Base-by-base conservation (phyloP, 169 alveolate species). In the Cryptosporidium tyzzeri region DNA sequence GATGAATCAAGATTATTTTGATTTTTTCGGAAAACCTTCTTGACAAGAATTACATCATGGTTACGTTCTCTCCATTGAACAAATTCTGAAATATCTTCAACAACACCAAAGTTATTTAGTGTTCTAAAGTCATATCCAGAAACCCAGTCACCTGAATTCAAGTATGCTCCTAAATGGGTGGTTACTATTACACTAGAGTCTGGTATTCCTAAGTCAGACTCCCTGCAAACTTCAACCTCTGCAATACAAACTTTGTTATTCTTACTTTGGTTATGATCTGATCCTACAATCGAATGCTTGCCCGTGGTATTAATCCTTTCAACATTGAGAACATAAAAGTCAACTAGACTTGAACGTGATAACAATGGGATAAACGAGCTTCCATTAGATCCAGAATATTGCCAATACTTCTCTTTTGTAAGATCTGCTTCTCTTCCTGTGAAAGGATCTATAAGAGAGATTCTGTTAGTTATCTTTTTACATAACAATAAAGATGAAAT, bases 401-500 rank as follows among this genome's bases (percentile, higher is more conserved):
- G 96, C 94, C 97, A 97, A 67, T 95, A 97, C 39, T 93, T 92
- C 35, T 93, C 96, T 33, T 91, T 84, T 39, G 94, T 95, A 23
- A 96, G 69, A 70, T 97, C 98, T 51, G 91, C 86, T 67, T 93
- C 86, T 80, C 93, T 92, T 91, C 94, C 94, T 1, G 98, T 91
- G 50, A 92, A 91, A 1, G 97, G 96, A 91, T 97, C 98, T 7
- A 95, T 86, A 50, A 97, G 91, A 58, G 93, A 95, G 23, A 97
- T 92, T 23, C 91, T 92, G 12, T 94, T 95, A 37, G 97, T 92
- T 29, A 97, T 93, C 84, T 96, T 94, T 37, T 85, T 84, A 61
- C 97, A 95, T 21, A 96, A 86, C 44, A 95, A 86, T 9, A 97
- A 74, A 31, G 98, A 96, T 1, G 98, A 96, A 18, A 95, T 92